A percentile compares a stretch with the other conserved stretches of the same genome.
These are phyloP conservation scores for Chondrostereum purpureum DNA, from an alignment of 1,284 basidiomycete genomes.

Conservation along the genomic window DNA sequence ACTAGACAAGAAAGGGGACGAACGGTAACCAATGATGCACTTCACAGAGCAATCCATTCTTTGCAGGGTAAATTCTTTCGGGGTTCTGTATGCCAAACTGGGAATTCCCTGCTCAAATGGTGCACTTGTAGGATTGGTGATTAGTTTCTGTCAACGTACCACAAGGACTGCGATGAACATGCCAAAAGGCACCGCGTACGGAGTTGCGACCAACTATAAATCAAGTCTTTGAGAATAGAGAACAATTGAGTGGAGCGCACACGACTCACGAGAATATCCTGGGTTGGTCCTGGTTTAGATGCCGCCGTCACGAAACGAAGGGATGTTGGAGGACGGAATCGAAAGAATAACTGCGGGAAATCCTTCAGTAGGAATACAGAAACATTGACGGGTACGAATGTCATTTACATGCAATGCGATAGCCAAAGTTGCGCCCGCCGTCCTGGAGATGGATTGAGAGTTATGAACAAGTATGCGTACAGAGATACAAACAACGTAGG, in stretches of 20 bases:
- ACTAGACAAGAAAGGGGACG: neutral
- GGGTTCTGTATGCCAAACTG: neutral
- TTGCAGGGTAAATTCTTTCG: neutral
- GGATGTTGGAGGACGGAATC: neutral
- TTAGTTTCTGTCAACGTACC: neutral
- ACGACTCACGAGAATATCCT: neutral
- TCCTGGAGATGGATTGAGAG: no score
- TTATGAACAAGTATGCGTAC: neutral
- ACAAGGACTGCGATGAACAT: neutral
- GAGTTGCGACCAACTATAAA: neutral
- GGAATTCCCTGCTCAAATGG: neutral
- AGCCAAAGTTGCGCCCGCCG: neutral
- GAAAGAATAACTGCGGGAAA: neutral
- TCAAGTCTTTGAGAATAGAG: neutral
- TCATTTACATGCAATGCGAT: neutral
- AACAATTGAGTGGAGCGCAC: neutral
- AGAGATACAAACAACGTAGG: neutral
- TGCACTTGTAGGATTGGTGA: neutral
- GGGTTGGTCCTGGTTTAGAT: neutral
- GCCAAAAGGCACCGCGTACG: neutral
- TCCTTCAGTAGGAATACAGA: neutral
- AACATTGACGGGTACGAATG: neutral
- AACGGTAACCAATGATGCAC: neutral
- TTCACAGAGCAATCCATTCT: neutral
- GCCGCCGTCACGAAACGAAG: neutral